Conservation (phyloP, 768 basidiomycete genomes). For the Kwoniella dendrophila region DNA sequence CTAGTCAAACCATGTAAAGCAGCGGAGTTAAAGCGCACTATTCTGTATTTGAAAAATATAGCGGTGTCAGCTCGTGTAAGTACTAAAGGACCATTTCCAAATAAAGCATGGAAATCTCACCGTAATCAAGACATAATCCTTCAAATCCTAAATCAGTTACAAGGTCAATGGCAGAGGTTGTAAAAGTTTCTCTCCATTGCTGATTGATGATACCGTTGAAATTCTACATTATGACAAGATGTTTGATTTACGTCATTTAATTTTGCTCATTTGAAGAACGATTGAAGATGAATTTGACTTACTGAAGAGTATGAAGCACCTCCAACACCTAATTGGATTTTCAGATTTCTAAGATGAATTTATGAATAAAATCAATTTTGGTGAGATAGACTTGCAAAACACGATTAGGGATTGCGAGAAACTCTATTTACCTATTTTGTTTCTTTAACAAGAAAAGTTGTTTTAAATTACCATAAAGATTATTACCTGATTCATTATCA, state of each 20-base stretch:
- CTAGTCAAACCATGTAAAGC: slow-evolving; percentile 6
- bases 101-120: not conserved
- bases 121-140: slow-evolving; percentile 58
- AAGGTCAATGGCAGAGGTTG: slow-evolving; percentile 72
- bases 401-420: not conserved
- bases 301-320: slow-evolving; percentile 64
- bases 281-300: not conserved
- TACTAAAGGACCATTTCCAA: not conserved
- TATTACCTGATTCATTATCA: slow-evolving; percentile 77
- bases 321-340: slow-evolving; percentile 78
- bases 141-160: slow-evolving; percentile 91
- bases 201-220: slow-evolving; percentile 77
- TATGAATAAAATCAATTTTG: slow-evolving; percentile 46
- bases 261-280: too few relatives aligned
- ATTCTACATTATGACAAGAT: slow-evolving; percentile 59
- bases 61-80: not conserved
- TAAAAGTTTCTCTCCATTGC: slow-evolving; percentile 70
- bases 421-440: slow-evolving; percentile 67
- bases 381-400: not conserved
- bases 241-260: too few relatives aligned
- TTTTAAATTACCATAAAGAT: slow-evolving; percentile 94
- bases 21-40: not conserved
- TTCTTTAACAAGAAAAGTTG: slow-evolving; percentile 90
- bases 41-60: not conserved
- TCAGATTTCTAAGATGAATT: slow-evolving; percentile 57